Conservation (phyloP, 176 grass and related monocot genomes). For the Saccharum spontaneum region DNA sequence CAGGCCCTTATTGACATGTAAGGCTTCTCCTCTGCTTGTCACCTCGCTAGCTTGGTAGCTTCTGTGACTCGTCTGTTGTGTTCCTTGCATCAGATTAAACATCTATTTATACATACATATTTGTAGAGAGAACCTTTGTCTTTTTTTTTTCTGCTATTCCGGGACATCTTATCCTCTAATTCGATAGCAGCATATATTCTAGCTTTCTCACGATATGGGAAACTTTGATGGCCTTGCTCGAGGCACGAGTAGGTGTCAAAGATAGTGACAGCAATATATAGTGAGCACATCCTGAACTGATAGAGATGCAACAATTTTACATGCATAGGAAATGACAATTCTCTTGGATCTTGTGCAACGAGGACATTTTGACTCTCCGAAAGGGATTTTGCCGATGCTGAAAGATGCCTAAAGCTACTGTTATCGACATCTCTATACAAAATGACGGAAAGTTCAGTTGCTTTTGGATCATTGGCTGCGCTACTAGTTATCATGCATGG, state of each 20-base stretch:
- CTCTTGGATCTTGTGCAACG: constrained; percentile 1
- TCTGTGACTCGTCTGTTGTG: not conserved
- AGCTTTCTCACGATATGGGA: not conserved
- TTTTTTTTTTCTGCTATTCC: not conserved
- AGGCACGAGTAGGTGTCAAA: constrained; percentile 21
- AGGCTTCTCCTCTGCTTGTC: constrained; percentile 22
- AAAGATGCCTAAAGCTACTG: constrained; percentile 6
- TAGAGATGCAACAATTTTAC: not conserved
- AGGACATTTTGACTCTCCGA: not conserved
- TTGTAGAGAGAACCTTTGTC: not conserved
- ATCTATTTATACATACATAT: not conserved
- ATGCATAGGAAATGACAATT: not conserved
- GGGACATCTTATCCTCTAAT: not conserved
- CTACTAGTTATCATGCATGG: not conserved
- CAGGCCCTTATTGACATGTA: constrained; percentile 34
- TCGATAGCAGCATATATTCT: constrained; percentile 6
- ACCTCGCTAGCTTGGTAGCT: not conserved
- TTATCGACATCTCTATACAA: not conserved
- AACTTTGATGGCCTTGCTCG: constrained; percentile 4
- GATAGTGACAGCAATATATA: not conserved
- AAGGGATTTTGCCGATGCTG: not conserved
- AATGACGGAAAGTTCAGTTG: not conserved
- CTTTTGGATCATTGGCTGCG: not conserved
- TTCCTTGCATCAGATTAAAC: not conserved
- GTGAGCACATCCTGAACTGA: not conserved